These are phyloP conservation scores for Monilinia fructigena DNA, from an alignment of 2,329 filamentous ascomycete genomes.

Conservation along the genomic window DNA sequence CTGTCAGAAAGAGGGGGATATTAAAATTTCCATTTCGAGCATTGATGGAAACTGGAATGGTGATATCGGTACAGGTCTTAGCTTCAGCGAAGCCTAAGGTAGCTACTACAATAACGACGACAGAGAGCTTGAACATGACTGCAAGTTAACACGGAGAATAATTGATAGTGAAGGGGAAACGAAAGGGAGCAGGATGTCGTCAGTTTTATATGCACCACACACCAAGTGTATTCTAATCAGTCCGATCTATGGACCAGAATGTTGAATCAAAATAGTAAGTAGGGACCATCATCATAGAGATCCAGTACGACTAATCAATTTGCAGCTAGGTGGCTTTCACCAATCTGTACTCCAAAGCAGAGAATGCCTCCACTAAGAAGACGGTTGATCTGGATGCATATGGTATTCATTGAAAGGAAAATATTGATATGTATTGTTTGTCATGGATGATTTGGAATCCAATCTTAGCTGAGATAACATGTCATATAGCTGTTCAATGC, in stretches of 20 bases:
- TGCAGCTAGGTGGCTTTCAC: neutral
- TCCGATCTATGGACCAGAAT: neutral
- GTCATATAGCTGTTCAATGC: neutral
- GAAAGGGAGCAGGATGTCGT: neutral
- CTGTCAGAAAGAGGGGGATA: conserved; percentile 7
- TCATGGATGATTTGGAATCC: neutral
- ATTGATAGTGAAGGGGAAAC: neutral
- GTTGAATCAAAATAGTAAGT: neutral
- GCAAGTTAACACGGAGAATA: neutral
- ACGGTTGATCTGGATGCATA: neutral
- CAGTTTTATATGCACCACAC: neutral
- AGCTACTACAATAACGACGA: neutral
- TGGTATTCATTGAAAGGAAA: neutral
- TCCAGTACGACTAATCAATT: neutral
- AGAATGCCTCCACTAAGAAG: neutral
- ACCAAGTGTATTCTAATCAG: neutral
- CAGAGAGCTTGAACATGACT: conserved; percentile 14
- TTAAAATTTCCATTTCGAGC: conserved; percentile 20
- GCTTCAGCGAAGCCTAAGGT: conserved; percentile 16
- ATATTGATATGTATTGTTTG: neutral
- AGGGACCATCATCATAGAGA: neutral
- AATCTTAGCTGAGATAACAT: neutral
- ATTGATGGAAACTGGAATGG: conserved; percentile 19
- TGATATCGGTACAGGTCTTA: conserved; percentile 13
- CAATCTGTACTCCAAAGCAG: neutral